Conservation (phyloP, 768 basidiomycete species). For the Pisolithus albus region DNA sequence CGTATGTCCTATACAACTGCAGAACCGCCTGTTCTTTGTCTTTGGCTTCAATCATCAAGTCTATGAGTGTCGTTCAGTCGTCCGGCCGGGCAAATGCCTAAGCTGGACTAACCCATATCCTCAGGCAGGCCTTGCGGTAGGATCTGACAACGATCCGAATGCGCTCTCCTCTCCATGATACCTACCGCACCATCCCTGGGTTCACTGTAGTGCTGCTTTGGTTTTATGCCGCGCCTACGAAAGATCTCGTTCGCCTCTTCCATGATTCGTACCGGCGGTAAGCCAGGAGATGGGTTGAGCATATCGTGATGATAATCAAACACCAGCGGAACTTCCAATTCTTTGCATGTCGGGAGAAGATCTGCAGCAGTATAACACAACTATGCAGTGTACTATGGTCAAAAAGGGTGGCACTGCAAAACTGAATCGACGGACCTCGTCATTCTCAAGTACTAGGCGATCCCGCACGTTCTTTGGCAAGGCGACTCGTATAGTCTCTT, state of each 20-base stretch:
- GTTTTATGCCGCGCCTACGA: slow-evolving; percentile 65
- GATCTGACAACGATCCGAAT: slow-evolving; percentile 71
- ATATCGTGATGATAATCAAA: slow-evolving; percentile 82
- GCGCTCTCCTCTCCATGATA: slow-evolving; percentile 81
- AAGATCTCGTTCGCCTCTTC: slow-evolving; percentile 72
- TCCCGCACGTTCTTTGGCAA: slow-evolving; percentile 59
- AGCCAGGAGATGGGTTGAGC: slow-evolving; percentile 50
- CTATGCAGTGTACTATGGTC: slow-evolving; percentile 16
- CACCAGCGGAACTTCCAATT: slow-evolving; percentile 68
- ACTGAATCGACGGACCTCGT: slow-evolving; percentile 52
- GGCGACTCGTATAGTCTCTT: slow-evolving; percentile 53
- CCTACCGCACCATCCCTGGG: slow-evolving; percentile 78
- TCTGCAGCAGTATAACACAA: slow-evolving; percentile 89
- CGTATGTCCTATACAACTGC: slow-evolving; percentile 74
- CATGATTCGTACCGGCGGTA: slow-evolving; percentile 61
- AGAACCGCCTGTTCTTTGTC: slow-evolving; percentile 93
- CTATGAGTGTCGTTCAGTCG: slow-evolving; percentile 26
- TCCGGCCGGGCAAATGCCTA: slow-evolving; percentile 2
- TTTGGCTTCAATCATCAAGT: slow-evolving; percentile 92
- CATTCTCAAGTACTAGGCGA: slow-evolving; percentile 87
- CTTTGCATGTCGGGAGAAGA: slow-evolving; percentile 78
- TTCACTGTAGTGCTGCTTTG: slow-evolving; percentile 91
- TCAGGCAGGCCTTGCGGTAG: slow-evolving; percentile 60
- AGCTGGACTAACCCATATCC: slow-evolving; percentile 48
- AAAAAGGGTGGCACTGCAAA: no score